Base-by-base conservation (phyloP, 2,329 filamentous ascomycete genomes). In the Aspergillus novofumigatus region DNA sequence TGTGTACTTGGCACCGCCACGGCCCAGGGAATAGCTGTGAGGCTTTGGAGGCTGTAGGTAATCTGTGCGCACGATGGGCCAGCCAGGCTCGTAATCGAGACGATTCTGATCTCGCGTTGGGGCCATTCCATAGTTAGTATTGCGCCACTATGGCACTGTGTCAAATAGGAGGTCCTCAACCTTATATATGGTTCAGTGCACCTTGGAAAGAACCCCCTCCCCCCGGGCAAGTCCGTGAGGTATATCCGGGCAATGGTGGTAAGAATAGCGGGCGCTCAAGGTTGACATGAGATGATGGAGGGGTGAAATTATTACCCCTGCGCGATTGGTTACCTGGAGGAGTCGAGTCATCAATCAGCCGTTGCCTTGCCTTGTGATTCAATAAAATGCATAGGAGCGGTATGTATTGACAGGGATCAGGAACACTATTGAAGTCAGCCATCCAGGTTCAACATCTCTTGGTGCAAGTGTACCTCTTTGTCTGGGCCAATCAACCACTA, bases 351-450 rank as follows among this genome's bases (percentile, higher is more conserved):
- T 38, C 32, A 35, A 17, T 35, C 32, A 38, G 14, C 32, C 14
- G 32, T 38, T 38, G 32, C 32, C 32, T 38, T 38, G 14, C 44
- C 44, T 47, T 47, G 44, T 47, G 38, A 45, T 52, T 44, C 49
- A 50, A 55, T 21, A 23, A 52, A 52, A 35, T 52, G 48, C n/a
- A 32, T 41, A 41, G 42, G 42, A 55, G 41, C 38, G 42, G 49
- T 29, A 41, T 23, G 14, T 55, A 21, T 45, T 28, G 44, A 55
- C 53, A 52, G 49, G 53, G 53, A 52, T 47, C 5, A 55, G 21
- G 11, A 26, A 45, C 49, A 29, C 53, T 55, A 55, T 55, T 49
- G 53, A 51, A 26, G 25, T 55, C 49, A 35, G 11, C 32, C 32
- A 17, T 35, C 5, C 32, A 55, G 4, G 8, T 41, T 48, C 49